phyloP scores from a whole-genome alignment of 2,329 filamentous ascomycete genomes.

The Stemphylium vesicarium region DNA sequence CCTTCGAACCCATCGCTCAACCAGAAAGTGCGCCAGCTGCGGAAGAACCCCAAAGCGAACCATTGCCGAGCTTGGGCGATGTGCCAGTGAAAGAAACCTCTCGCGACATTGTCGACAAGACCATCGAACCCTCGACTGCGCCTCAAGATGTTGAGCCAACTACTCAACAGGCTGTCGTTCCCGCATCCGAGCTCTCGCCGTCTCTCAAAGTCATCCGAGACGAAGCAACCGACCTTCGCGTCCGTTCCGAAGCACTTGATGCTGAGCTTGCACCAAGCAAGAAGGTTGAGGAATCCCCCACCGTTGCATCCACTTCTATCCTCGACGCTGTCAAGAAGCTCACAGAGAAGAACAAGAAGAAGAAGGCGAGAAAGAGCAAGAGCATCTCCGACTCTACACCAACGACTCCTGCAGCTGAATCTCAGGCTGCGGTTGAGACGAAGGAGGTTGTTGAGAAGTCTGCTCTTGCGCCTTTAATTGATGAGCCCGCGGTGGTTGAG shows the following conservation, averaged over 20 bases:
- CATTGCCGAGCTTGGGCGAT: background rate
- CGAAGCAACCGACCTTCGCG: slow-evolving; percentile 34
- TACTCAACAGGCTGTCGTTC: background rate
- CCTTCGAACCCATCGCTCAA: background rate
- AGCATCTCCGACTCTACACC: slow-evolving; percentile 25
- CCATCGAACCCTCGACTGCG: background rate
- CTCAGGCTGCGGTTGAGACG: slow-evolving; percentile 28
- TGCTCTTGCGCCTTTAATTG: background rate
- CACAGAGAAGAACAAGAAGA: slow-evolving; percentile 41
- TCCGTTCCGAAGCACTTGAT: slow-evolving; percentile 38
- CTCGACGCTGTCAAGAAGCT: slow-evolving; percentile 37
- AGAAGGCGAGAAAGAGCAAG: slow-evolving; percentile 33
- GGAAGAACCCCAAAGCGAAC: background rate
- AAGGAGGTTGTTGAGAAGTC: slow-evolving; percentile 24
- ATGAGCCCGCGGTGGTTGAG: background rate
- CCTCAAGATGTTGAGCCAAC: background rate
- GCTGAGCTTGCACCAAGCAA: slow-evolving; percentile 19
- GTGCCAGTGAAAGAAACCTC: background rate
- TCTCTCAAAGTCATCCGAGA: slow-evolving; percentile 34
- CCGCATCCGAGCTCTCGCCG: slow-evolving; percentile 26
- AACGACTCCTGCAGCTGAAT: slow-evolving; percentile 33
- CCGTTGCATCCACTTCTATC: slow-evolving; percentile 27
- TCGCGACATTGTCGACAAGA: slow-evolving; percentile 3
- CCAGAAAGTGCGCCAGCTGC: background rate
- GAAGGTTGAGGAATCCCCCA: slow-evolving; percentile 14